Percentiles rank a stretch among this genome's conserved stretches.
Evolutionary conservation across 805 yeast genomes (phyloP).

Genomic region (Naumovozyma baii): DNA sequence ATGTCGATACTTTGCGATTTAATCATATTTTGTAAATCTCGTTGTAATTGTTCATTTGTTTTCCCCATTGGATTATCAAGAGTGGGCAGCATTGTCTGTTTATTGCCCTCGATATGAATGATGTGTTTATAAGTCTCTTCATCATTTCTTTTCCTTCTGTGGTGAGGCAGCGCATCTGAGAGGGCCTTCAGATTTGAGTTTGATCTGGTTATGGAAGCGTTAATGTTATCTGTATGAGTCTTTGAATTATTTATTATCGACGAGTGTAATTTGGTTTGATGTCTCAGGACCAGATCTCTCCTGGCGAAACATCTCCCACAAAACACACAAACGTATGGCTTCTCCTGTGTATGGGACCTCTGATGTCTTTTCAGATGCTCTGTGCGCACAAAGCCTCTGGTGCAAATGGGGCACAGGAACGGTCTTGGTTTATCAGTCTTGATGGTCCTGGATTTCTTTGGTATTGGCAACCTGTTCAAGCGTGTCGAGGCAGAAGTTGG

Average conservation of each 20-base stretch:
- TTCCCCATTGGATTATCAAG: slow-evolving; percentile 19
- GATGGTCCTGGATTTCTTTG: slow-evolving; percentile 72
- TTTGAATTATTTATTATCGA: slow-evolving; percentile 19
- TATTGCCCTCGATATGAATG: slow-evolving; percentile 33
- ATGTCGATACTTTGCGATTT: not conserved
- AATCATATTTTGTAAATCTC: slow-evolving; percentile 4
- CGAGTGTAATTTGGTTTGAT: slow-evolving; percentile 86
- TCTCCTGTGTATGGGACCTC: slow-evolving; percentile 89
- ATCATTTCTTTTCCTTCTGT: not conserved
- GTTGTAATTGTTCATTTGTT: slow-evolving; percentile 26
- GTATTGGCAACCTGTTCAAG: slow-evolving; percentile 73
- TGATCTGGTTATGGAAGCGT: not conserved
- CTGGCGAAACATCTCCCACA: slow-evolving; percentile 95
- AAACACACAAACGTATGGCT: slow-evolving; percentile 91
- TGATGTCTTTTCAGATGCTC: slow-evolving; percentile 94
- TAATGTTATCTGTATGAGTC: not conserved
- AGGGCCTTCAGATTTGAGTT: not conserved
- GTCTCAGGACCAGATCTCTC: slow-evolving; percentile 77
- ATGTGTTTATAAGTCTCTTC: slow-evolving; percentile 28
- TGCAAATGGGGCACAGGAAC: slow-evolving; percentile 79
- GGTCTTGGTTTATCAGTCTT: slow-evolving; percentile 94
- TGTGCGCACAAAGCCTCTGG: slow-evolving; percentile 88
- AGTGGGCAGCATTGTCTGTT: slow-evolving; percentile 32
- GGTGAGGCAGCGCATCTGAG: not conserved
- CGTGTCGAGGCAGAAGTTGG: not conserved